Conservation (phyloP, 2,329 filamentous ascomycete genomes). For the Paecilomyces dactylethromorphus region DNA sequence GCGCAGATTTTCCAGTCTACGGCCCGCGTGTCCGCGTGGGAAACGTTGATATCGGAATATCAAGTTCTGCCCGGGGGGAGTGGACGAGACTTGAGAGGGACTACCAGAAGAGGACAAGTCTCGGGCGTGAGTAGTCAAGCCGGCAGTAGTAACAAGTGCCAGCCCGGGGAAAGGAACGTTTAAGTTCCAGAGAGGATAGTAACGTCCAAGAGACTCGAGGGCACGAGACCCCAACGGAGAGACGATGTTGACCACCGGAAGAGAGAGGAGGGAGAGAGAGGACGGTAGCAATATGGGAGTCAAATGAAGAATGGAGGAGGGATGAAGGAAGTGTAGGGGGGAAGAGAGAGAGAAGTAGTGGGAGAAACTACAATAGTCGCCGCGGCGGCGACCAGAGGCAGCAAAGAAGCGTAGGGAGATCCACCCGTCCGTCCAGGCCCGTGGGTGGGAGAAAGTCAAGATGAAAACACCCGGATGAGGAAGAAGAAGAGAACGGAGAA, state of each 20-base stretch:
- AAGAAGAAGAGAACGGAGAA: conserved; percentile 7
- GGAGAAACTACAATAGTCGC: conserved; percentile 15
- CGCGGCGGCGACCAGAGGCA: conserved; percentile 11
- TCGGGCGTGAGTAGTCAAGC: neutral
- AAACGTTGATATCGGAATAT: neutral
- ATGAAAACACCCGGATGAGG: conserved; percentile 2
- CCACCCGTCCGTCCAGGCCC: conserved; percentile 11
- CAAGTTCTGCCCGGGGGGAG: neutral
- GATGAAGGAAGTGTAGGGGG: neutral
- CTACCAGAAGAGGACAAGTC: neutral
- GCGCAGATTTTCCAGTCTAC: neutral
- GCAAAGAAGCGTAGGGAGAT: conserved; percentile 17
- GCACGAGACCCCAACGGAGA: conserved; percentile 3
- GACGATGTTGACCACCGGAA: conserved; percentile 11
- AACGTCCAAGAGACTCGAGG: neutral
- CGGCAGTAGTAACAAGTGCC: neutral
- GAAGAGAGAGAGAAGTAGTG: conserved; percentile 8
- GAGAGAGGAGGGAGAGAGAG: conserved; percentile 7
- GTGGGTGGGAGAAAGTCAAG: conserved; percentile 5
- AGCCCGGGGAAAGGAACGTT: neutral
- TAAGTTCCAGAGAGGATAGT: neutral
- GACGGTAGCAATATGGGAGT: neutral
- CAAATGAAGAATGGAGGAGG: neutral
- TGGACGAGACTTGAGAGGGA: neutral
- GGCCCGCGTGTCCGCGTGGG: neutral